Percentiles rank a stretch among this genome's conserved stretches.
Conservation (phyloP, 768 basidiomycete species). For the Ephemerocybe angulata region DNA sequence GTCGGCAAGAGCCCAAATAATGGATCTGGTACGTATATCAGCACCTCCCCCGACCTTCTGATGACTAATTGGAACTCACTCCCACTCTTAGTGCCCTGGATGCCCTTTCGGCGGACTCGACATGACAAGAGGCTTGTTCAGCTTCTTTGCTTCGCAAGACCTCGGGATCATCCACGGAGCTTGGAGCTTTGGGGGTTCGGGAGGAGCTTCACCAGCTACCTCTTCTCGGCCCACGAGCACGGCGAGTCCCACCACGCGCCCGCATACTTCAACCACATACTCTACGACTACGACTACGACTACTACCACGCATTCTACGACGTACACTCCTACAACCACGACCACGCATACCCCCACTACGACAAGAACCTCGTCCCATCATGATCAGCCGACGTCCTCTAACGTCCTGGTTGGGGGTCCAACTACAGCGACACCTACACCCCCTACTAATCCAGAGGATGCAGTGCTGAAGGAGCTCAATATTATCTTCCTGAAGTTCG, state of each 20-base stretch:
- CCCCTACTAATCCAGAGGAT: too few species aligned
- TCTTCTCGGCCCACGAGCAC: conserved; percentile 12
- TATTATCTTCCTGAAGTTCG: too few species aligned
- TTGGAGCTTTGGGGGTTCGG: conserved; percentile 38
- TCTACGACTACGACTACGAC: conserved; percentile 4
- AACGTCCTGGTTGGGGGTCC: too few species aligned
- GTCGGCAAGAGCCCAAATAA: conserved; percentile 52
- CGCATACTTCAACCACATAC: conserved; percentile 8
- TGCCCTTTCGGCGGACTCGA: conserved; percentile 63
- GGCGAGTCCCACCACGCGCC: neutral
- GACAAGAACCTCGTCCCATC: too few species aligned
- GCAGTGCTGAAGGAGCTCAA: too few species aligned
- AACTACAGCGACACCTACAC: too few species aligned
- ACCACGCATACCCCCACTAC: neutral
- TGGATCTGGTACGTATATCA: conserved; percentile 48
- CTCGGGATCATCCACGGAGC: conserved; percentile 46
- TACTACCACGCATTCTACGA: conserved; percentile 3
- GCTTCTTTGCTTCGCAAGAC: conserved; percentile 40
- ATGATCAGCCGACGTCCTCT: too few species aligned
- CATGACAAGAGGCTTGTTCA: conserved; percentile 55
- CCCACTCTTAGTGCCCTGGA: conserved; percentile 50
- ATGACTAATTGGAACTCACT: neutral
- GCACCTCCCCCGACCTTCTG: neutral
- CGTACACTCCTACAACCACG: conserved; percentile 14
- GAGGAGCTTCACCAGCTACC: conserved; percentile 16